Conservation (phyloP, 768 basidiomycete species). For the Auricularia auricula-judae region DNA sequence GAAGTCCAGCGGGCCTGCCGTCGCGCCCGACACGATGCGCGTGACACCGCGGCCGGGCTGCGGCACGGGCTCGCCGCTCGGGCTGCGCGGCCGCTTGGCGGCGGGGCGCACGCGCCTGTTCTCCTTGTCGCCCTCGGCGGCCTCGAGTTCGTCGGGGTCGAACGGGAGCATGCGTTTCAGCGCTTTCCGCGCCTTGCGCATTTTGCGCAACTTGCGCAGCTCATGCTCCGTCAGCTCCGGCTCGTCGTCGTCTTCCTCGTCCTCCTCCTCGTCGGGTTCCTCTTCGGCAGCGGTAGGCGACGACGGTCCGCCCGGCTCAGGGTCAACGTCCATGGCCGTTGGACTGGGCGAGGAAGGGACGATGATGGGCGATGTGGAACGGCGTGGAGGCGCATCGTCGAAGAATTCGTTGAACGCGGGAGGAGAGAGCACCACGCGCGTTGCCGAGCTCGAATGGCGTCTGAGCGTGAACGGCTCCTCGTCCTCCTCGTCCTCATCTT, state of each 20-base stretch:
- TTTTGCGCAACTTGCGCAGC: not conserved
- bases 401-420: not conserved
- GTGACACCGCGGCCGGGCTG: constrained; percentile 8
- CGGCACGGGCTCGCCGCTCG: constrained; percentile 3
- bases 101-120: no score
- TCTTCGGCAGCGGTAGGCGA: not conserved
- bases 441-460: not conserved
- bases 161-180: not conserved
- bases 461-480: not conserved
- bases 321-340: not conserved
- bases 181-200: constrained; percentile 1
- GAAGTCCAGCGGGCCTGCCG: constrained; percentile 34
- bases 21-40: constrained; percentile 16
- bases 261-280: not conserved
- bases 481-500: not conserved
- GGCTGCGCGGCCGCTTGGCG: not conserved
- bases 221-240: not conserved
- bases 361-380: no score
- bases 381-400: not conserved
- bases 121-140: no score
- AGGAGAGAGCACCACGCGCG: not conserved
- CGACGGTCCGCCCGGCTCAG: not conserved
- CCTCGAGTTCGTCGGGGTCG: no score
- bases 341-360: not conserved
- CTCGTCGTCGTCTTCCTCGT: constrained; percentile 3